A percentile compares a stretch with the other conserved stretches of the same genome.
These are phyloP conservation scores for Botrytis tulipae DNA, from an alignment of 2,329 filamentous ascomycete species.

Conservation along the genomic window DNA sequence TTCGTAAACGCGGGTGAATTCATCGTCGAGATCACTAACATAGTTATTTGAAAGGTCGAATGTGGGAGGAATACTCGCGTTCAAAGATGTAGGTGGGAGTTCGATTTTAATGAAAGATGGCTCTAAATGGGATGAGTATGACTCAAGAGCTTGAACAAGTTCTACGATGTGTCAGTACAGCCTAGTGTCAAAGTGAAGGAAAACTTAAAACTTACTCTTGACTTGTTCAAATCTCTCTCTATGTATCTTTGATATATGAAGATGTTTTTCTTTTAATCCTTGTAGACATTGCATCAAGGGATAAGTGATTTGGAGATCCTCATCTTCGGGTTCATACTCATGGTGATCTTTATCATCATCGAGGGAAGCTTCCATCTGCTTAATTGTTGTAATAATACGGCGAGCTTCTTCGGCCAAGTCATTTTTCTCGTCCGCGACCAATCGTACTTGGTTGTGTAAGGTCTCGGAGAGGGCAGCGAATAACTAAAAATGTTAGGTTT, in stretches of 20 bases:
- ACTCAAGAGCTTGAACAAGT: conserved; percentile 88
- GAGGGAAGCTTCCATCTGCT: conserved; percentile 89
- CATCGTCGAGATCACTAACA: conserved; percentile 78
- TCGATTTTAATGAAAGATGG: conserved; percentile 80
- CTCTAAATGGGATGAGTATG: conserved; percentile 95
- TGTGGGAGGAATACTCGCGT: conserved; percentile 71
- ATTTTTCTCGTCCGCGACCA: conserved; percentile 85
- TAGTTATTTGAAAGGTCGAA: conserved; percentile 94
- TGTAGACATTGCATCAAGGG: conserved; percentile 80
- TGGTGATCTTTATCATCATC: conserved; percentile 69
- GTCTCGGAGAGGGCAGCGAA: conserved; percentile 91
- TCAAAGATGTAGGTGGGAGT: conserved; percentile 77
- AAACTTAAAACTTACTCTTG: conserved; percentile 64
- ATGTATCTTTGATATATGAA: conserved; percentile 75
- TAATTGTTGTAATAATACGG: conserved; percentile 78
- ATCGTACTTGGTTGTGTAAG: conserved; percentile 81
- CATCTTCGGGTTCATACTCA: conserved; percentile 62
- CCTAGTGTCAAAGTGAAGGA: not conserved
- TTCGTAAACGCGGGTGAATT: conserved; percentile 94
- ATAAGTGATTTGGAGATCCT: conserved; percentile 74
- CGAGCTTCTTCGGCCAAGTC: conserved; percentile 87
- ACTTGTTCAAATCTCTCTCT: conserved; percentile 93
- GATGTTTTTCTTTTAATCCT: conserved; percentile 80
- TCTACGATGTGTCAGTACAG: conserved; percentile 52
- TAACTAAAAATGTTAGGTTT: conserved; percentile 55